Percentiles rank a stretch among this genome's conserved stretches.
Evolutionary conservation across 495 filamentous ascomycete genomes (phyloP).

Genomic region (Aspergillus bridgeri): DNA sequence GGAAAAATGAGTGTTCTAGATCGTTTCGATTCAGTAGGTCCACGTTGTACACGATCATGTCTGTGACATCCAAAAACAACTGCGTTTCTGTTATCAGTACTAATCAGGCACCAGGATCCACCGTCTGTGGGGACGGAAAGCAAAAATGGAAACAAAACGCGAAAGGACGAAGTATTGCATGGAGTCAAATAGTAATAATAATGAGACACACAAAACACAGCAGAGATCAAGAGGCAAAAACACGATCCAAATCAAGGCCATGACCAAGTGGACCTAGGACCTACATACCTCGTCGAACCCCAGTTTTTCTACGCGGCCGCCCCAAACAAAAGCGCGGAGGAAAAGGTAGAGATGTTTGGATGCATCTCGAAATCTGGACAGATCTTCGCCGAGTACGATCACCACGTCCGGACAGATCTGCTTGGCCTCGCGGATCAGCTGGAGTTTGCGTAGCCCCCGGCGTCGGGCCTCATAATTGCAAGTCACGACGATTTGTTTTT

Average conservation of each 20-base stretch:
- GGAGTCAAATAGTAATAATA: too few relatives aligned
- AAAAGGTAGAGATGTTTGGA: conserved; percentile 76
- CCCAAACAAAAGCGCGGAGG: conserved; percentile 69
- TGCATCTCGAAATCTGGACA: conserved; percentile 78
- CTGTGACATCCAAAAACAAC: conserved; percentile 71
- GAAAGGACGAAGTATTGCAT: background rate
- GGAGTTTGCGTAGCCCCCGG: conserved; percentile 76
- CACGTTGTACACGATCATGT: conserved; percentile 78
- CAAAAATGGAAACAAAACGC: background rate
- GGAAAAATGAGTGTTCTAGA: conserved; percentile 69
- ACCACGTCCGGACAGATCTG: conserved; percentile 79
- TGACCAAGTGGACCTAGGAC: conserved; percentile 5
- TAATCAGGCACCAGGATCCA: conserved; percentile 3
- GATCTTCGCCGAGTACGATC: conserved; percentile 81
- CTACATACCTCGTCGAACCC: conserved; percentile 76
- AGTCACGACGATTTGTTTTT: conserved; percentile 90
- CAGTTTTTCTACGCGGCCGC: conserved; percentile 67
- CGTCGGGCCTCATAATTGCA: conserved; percentile 89
- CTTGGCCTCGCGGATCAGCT: conserved; percentile 76
- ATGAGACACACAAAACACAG: background rate
- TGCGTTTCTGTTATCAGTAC: conserved; percentile 5
- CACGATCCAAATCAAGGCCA: background rate
- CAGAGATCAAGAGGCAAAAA: conserved; percentile 4
- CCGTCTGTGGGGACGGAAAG: background rate
- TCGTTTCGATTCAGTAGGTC: conserved; percentile 64